These are phyloP conservation scores for Botryosphaeria dothidea DNA, from an alignment of 2,329 filamentous ascomycete species.

Conservation along the genomic window DNA sequence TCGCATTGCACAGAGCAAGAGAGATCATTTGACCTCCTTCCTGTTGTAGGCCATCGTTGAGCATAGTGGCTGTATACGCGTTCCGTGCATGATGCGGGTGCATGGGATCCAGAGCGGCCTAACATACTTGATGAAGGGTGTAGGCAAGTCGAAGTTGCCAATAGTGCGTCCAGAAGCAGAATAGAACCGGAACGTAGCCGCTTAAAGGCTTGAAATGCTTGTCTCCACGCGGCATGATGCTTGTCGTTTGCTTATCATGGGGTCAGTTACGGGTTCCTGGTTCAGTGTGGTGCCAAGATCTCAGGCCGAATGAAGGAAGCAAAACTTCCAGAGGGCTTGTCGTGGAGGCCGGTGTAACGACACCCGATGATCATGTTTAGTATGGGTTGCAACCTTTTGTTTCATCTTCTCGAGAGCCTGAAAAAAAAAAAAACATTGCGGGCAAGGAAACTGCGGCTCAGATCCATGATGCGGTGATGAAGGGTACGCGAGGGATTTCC, in stretches of 20 bases:
- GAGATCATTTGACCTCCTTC: not conserved
- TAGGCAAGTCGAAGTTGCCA: not conserved
- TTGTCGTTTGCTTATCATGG: not conserved
- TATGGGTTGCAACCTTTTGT: too few species aligned
- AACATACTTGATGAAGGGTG: not conserved
- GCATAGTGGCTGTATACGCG: not conserved
- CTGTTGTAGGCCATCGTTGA: not conserved
- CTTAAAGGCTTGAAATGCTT: not conserved
- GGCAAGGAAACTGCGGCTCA: not conserved
- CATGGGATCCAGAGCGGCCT: not conserved
- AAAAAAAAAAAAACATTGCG: not conserved
- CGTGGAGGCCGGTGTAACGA: too few species aligned
- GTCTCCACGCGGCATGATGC: not conserved
- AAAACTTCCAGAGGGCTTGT: too few species aligned
- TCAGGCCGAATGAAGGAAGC: not conserved
- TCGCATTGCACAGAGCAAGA: not conserved
- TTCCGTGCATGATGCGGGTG: not conserved
- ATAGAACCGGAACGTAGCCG: not conserved
- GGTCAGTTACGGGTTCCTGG: not conserved
- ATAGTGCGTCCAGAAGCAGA: not conserved
- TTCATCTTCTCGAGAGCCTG: too few species aligned
- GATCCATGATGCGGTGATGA: not conserved
- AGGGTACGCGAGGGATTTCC: not conserved
- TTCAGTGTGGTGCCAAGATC: not conserved
- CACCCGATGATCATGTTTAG: too few species aligned